Evolutionary conservation across 2,329 filamentous ascomycete genomes (phyloP).

Genomic region (Trichophyton benhamiae): DNA sequence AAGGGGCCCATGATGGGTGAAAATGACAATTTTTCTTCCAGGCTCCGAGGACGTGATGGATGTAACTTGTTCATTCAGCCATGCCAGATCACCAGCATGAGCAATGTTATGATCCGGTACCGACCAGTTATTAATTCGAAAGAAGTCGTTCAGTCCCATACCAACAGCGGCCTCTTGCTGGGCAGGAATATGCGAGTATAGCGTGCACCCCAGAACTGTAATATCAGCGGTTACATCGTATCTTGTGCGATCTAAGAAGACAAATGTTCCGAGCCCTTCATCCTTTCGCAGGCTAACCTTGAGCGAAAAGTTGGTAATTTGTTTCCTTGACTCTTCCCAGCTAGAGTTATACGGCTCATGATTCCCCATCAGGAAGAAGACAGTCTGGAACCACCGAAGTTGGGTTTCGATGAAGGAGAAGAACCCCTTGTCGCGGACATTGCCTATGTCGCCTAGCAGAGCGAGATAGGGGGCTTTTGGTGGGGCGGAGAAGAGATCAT

Average conservation of each 20-base stretch:
- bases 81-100: constrained; percentile 25
- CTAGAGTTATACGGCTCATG: constrained; percentile 41
- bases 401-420: constrained; percentile 39
- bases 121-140: constrained; percentile 30
- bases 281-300: constrained; percentile 12
- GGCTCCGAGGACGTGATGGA: constrained; percentile 21
- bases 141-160: constrained; percentile 42
- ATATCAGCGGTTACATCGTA: constrained; percentile 28
- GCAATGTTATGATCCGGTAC: constrained; percentile 22
- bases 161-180: constrained; percentile 30
- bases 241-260: constrained; percentile 31
- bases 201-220: constrained; percentile 36
- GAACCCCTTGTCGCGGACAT: constrained; percentile 33
- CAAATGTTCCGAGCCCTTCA: constrained; percentile 22
- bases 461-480: constrained; percentile 41
- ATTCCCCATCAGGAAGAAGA: constrained; percentile 46
- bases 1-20: constrained; percentile 30
- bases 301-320: constrained; percentile 18
- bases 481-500: constrained; percentile 40
- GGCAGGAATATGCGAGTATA: constrained; percentile 39
- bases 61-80: constrained; percentile 30
- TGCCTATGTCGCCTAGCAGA: constrained; percentile 47
- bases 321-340: constrained; percentile 18
- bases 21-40: constrained; percentile 25
- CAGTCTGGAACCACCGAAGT: constrained; percentile 36